These are phyloP conservation scores for Candida manassasensis DNA, from an alignment of 805 yeast genomes.

Conservation along the genomic window DNA sequence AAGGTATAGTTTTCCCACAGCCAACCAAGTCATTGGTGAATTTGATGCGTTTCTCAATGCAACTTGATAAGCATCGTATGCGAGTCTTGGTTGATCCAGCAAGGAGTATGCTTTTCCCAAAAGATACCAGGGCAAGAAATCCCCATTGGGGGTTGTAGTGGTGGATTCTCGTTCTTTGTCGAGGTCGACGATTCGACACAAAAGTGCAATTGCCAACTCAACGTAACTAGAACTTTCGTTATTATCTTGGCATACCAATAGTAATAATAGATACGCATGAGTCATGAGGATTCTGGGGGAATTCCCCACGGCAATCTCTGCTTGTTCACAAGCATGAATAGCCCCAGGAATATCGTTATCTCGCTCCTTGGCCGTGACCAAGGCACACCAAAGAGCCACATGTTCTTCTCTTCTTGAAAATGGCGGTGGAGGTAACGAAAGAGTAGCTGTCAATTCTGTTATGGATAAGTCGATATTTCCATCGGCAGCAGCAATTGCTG, in stretches of 20 bases:
- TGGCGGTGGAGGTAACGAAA: slow-evolving; percentile 47
- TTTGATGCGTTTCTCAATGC: slow-evolving; percentile 49
- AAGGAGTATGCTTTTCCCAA: slow-evolving; percentile 50
- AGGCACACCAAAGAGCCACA: slow-evolving; percentile 49
- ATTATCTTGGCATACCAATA: slow-evolving; percentile 10
- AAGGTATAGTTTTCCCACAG: slow-evolving; percentile 58
- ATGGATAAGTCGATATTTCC: slow-evolving; percentile 47
- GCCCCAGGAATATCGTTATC: slow-evolving; percentile 48
- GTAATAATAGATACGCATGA: slow-evolving; percentile 46
- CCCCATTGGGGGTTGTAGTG: slow-evolving; percentile 29
- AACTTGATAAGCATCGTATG: slow-evolving; percentile 52
- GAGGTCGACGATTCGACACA: slow-evolving; percentile 27
- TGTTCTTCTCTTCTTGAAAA: slow-evolving; percentile 42
- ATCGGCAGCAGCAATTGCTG: slow-evolving; percentile 49
- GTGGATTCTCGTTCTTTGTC: slow-evolving; percentile 20
- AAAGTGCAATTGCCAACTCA: slow-evolving; percentile 28
- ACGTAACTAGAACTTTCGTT: not conserved
- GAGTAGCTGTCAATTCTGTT: slow-evolving; percentile 45
- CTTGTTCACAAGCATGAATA: slow-evolving; percentile 44
- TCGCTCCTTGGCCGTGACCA: slow-evolving; percentile 49
- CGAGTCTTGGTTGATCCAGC: slow-evolving; percentile 42
- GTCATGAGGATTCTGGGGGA: slow-evolving; percentile 42
- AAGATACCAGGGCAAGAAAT: slow-evolving; percentile 56
- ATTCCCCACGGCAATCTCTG: slow-evolving; percentile 41
- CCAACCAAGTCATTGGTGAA: slow-evolving; percentile 62